Conservation (phyloP, 1,284 basidiomycete species). For the Hemileia vastatrix region DNA sequence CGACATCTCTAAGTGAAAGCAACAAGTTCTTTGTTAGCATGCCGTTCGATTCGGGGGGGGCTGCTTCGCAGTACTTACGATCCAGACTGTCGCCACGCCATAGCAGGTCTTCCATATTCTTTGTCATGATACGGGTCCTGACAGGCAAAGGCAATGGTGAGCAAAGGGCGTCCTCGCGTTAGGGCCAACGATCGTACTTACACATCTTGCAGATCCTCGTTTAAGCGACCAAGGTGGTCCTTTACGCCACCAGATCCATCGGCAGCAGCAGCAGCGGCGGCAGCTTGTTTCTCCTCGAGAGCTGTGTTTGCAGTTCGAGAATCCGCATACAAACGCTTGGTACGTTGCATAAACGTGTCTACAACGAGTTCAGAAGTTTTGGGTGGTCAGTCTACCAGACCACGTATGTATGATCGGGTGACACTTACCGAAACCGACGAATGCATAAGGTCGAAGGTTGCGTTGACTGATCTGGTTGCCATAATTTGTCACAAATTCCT, state of each 20-base stretch:
- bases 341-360: slow-evolving; percentile 99
- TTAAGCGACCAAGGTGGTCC: slow-evolving; percentile 63
- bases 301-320: slow-evolving; percentile 71
- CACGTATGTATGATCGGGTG: too few species aligned
- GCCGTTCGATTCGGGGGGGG: too few species aligned
- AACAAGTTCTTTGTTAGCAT: too few species aligned
- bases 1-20: slow-evolving; percentile 99
- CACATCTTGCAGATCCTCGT: slow-evolving; percentile 95
- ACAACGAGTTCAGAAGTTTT: slow-evolving; percentile 16
- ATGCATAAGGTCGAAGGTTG: slow-evolving; percentile 93
- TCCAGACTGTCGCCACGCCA: slow-evolving; percentile 96
- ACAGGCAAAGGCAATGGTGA: too few species aligned
- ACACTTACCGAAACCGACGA: slow-evolving; percentile 94
- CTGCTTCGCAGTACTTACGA: slow-evolving; percentile 51
- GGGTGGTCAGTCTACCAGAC: too few species aligned
- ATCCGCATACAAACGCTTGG: slow-evolving; percentile 85
- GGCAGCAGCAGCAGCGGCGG: too few species aligned
- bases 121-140: slow-evolving; percentile 99
- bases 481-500: slow-evolving; percentile 61
- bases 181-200: too few species aligned
- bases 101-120: slow-evolving; percentile 97
- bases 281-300: too few species aligned
- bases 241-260: too few species aligned
- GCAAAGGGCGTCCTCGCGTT: too few species aligned
- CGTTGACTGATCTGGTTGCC: too few species aligned